Conservation (phyloP, 2,329 filamentous ascomycete species). For the Myriosclerotinia duriaeana region DNA sequence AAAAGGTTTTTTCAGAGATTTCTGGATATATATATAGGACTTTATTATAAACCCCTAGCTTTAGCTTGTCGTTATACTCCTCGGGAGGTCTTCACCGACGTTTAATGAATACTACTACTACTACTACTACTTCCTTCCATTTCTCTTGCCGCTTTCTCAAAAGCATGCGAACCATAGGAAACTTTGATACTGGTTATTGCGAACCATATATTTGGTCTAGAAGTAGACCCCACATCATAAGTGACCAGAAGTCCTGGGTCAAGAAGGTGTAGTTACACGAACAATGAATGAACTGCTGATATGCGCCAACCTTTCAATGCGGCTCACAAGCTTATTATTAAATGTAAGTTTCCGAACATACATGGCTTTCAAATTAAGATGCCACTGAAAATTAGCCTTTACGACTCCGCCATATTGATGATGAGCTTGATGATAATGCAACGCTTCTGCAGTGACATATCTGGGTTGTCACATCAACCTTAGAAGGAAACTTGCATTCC, state of each 20-base stretch:
- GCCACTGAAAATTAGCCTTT: not conserved
- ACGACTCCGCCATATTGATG: not conserved
- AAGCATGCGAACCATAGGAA: not conserved
- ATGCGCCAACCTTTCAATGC: not conserved
- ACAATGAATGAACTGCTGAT: not conserved
- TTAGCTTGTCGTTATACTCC: too few relatives aligned
- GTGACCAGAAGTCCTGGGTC: not conserved
- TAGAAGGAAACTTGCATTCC: too few relatives aligned
- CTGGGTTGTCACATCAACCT: not conserved
- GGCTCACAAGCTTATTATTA: not conserved
- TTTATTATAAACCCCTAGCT: too few relatives aligned
- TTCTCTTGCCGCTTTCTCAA: too few relatives aligned
- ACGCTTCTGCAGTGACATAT: not conserved
- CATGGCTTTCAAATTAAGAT: not conserved
- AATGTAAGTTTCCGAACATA: rapidly evolving
- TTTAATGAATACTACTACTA: too few relatives aligned
- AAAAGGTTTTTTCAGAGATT: too few relatives aligned
- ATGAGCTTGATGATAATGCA: not conserved
- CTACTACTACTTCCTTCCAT: too few relatives aligned
- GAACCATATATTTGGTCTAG: not conserved
- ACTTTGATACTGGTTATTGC: too few relatives aligned
- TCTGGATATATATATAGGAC: too few relatives aligned
- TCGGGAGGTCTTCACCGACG: too few relatives aligned
- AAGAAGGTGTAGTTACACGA: not conserved
- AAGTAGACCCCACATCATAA: not conserved